Base-by-base conservation (phyloP, 2,329 filamentous ascomycete species). In the Penicillium frequentans region DNA sequence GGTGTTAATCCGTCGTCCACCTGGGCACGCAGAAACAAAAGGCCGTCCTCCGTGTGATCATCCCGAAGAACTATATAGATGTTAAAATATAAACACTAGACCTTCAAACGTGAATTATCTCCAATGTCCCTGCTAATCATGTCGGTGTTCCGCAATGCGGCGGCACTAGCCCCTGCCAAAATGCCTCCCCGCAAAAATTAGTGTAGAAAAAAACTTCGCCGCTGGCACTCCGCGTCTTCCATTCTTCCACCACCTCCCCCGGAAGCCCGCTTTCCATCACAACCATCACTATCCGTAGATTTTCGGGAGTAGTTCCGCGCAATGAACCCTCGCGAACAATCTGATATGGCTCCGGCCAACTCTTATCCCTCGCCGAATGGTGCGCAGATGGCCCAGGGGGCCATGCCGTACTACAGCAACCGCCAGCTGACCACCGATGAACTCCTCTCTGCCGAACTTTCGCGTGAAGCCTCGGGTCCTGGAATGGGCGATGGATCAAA, bases 361-460 rank as follows among this genome's bases (percentile, higher is more conserved):
- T 78, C 75, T n/a, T 78, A 77, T 56, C 74, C 75, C 5, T 77
- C 75, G 13, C 74, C 75, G 43, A 77, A 76, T 64, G 70, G 74
- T 52, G 73, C 75, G 66, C 75, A 78, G 67, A 75, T 77, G 67
- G 69, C 69, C 42, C 76, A 78, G 64, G 74, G 73, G 42, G 66
- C 75, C 39, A 75, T 77, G 67, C 73, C 72, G 39, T 79, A 78
- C 66, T 77, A 77, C 62, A 66, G 68, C 48, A 76, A 75, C 59
- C 76, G 76, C 57, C 76, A 77, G 61, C 63, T 77, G 64, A 78
- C 76, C 47, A 69, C 77, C 57, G 79, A 82, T 60, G 78, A 80
- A 57, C 73, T 81, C 16, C 70, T 81, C 43, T 75, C 75, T 16
- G 79, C 78, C 11, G 79, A 81, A 62, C 66, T 81, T 42, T 78